Conservation (phyloP, 139 green algal genomes). For the Nannochloris sp. region DNA sequence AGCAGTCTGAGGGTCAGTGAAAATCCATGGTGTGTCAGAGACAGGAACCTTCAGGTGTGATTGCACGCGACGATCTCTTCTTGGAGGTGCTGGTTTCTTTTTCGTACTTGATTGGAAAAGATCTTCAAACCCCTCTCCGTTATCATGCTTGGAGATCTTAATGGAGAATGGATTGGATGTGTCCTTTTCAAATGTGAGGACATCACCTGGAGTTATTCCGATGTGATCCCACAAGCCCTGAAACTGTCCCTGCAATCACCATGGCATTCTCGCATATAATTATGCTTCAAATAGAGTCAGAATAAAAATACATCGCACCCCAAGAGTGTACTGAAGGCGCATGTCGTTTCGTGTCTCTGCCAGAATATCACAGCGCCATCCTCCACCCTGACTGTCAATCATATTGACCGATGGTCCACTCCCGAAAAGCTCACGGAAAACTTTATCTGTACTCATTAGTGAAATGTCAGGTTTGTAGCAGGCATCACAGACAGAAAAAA, state of each 20-base stretch:
- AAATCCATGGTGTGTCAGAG: too few species aligned
- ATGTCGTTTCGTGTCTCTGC: conserved; percentile 28
- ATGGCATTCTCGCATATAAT: too few species aligned
- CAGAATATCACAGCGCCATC: conserved; percentile 15
- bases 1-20: too few species aligned
- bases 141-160: neutral
- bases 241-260: conserved; percentile 10
- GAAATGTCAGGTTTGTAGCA: neutral
- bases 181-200: conserved; percentile 19
- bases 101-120: neutral
- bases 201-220: conserved; percentile 14
- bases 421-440: conserved; percentile 28
- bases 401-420: conserved; percentile 5
- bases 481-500: neutral
- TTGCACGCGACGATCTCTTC: neutral
- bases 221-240: conserved; percentile 15
- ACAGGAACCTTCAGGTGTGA: too few species aligned
- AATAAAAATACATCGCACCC: neutral
- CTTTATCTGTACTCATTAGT: conserved; percentile 16
- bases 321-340: conserved; percentile 29
- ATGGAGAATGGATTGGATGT: neutral
- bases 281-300: too few species aligned
- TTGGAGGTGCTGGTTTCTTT: neutral
- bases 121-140: conserved; percentile 6
- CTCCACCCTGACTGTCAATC: conserved; percentile 8